Evolutionary conservation across 2,329 filamentous ascomycete species (phyloP).

Genomic region (Arthrobotrys musiformis): DNA sequence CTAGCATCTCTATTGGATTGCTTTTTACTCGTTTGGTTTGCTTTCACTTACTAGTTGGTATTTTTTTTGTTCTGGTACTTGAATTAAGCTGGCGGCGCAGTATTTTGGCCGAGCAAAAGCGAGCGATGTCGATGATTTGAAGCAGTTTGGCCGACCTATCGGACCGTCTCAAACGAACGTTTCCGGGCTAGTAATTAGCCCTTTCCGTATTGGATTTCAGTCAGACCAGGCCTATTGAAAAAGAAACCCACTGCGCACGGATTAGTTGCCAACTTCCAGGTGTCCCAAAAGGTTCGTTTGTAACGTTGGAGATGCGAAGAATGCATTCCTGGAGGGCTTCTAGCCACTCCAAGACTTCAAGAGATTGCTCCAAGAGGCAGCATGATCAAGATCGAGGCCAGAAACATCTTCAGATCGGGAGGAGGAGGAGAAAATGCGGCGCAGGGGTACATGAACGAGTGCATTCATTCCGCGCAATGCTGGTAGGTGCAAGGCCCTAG

Average conservation of each 20-base stretch:
- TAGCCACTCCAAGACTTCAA: constrained; percentile 2
- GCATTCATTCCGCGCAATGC: constrained; percentile 39
- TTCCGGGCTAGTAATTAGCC: constrained; percentile 29
- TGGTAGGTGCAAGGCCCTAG: not conserved
- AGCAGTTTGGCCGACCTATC: constrained; percentile 7
- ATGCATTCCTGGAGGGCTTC: constrained; percentile 8
- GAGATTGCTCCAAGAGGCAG: not conserved
- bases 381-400: constrained; percentile 28
- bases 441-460: constrained; percentile 38
- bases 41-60: constrained; percentile 4
- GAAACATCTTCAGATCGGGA: constrained; percentile 23
- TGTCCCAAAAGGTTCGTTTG: constrained; percentile 6
- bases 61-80: not conserved
- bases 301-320: constrained; percentile 7
- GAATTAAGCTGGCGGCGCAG: constrained; percentile 3
- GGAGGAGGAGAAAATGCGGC: constrained; percentile 32
- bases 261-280: constrained; percentile 14
- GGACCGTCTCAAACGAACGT: constrained; percentile 30
- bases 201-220: constrained; percentile 22
- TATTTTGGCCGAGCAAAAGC: constrained; percentile 5
- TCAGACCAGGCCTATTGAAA: not conserved
- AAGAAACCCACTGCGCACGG: constrained; percentile 23
- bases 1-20: constrained; percentile 1
- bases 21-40: constrained; percentile 41
- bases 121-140: constrained; percentile 4